phyloP scores from a whole-genome alignment of 2,329 filamentous ascomycete species.

The Chaetomium sp. region DNA sequence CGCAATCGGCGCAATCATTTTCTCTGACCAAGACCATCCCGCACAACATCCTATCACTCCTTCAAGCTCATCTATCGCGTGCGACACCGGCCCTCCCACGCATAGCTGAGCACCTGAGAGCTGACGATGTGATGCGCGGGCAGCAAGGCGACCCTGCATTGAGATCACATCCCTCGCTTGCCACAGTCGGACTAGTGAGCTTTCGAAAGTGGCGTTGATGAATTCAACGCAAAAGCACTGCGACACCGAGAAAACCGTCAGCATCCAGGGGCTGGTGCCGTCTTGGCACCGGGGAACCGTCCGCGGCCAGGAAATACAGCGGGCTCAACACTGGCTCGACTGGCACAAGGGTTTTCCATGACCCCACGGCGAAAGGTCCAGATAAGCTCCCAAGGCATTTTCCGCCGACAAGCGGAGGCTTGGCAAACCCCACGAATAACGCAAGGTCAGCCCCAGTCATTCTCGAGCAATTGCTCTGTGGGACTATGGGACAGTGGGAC shows the following conservation, averaged over 20 bases:
- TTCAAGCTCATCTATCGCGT: not conserved
- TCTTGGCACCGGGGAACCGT: slow-evolving; percentile 8
- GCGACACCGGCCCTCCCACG: slow-evolving; percentile 3
- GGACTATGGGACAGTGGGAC: too few relatives aligned
- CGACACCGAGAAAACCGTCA: not conserved
- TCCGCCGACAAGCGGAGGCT: too few relatives aligned
- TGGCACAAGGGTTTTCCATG: too few relatives aligned
- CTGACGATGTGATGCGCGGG: not conserved
- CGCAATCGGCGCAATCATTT: too few relatives aligned
- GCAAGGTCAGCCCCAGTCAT: too few relatives aligned
- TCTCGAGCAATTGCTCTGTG: too few relatives aligned
- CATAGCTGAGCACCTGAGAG: slow-evolving; percentile 1
- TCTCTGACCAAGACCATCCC: too few relatives aligned
- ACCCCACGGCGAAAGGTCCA: too few relatives aligned
- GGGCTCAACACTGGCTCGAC: too few relatives aligned
- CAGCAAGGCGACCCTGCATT: slow-evolving; percentile 8
- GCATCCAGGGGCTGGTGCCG: slow-evolving; percentile 8
- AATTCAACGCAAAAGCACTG: not conserved
- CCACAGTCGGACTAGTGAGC: slow-evolving; percentile 3
- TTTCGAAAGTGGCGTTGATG: not conserved
- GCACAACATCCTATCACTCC: too few relatives aligned
- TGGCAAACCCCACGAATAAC: too few relatives aligned
- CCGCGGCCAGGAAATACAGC: not conserved
- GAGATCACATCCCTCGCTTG: slow-evolving; percentile 17
- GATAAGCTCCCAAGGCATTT: too few relatives aligned